Evolutionary conservation across 345 rosid species (phyloP), one percentile per base, ranked within the genome.

Genomic region (Eucalyptus albens): DNA sequence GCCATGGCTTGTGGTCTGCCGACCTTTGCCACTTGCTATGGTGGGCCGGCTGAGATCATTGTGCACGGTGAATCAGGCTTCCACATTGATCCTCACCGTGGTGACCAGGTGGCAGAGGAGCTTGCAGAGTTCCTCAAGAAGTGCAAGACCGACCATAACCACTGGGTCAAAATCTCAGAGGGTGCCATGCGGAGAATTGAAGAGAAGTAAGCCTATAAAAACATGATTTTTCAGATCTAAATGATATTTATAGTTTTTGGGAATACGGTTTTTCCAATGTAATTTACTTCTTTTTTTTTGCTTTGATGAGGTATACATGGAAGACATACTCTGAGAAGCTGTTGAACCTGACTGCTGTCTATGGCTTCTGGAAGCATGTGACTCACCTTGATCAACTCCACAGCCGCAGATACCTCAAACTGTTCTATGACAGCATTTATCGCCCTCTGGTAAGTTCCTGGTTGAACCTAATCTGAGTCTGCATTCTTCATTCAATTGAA

Each of bases 301-400:
- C 55, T 40, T 69, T 83, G 88, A 9, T n/a, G 88, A 97, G 99
- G 92, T 96, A 97, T 44, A 97, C 99, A 11, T 97, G 99, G 99
- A 90, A 96, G 87, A 97, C 96, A 5, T 97, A 97, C 89, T 96
- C 99, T 10, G 93, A 96, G 91, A 93, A 97, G 93, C 96, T 97
- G 65, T 86, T 97, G 94, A 96, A 97, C 49, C 93, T 97, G 87
- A 97, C 99, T 3, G 98, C 95, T 87, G 99, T 97, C 10, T 96
- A 97, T 42, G 99, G 99, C 12, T 97, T 97, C 94, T 97, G 98
- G 99, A 97, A 97, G 69, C 98, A 96, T 53, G 99, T 96, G 3
- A 95, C 98, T 0, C 96, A 97, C 86, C 97, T 96, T 42, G 98
- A 97, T 87, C 96, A 94, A 12, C 99, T 88, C 0, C 98, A 96